phyloP scores from a whole-genome alignment of 2,329 filamentous ascomycete genomes.

The Pestalotiopsis sp. region DNA sequence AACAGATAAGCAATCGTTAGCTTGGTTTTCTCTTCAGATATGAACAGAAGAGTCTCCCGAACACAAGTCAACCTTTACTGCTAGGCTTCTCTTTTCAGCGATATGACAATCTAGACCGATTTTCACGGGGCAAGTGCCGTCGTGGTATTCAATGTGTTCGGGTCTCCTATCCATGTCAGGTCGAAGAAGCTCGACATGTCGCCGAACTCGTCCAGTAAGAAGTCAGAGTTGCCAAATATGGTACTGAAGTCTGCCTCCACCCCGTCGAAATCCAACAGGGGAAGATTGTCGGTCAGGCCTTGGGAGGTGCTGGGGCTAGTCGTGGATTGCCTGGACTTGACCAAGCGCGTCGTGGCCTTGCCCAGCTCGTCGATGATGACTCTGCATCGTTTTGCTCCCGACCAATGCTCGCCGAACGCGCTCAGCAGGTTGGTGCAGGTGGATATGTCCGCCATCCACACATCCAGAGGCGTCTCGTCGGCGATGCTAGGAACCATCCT shows the following conservation, averaged over 20 bases:
- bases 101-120: not conserved
- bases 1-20: not conserved
- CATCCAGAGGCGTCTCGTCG: conserved; percentile 36
- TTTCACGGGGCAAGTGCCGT: not conserved
- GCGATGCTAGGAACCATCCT: conserved; percentile 47
- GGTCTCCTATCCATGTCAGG: conserved; percentile 7
- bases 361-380: conserved; percentile 44
- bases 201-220: conserved; percentile 5
- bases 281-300: not conserved
- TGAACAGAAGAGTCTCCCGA: not conserved
- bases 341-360: not conserved
- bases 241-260: not conserved
- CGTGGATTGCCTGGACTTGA: not conserved
- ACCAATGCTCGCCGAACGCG: conserved; percentile 54
- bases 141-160: not conserved
- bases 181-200: conserved; percentile 10
- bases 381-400: conserved; percentile 48
- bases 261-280: not conserved
- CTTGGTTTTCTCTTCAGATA: not conserved
- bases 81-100: not conserved
- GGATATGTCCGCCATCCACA: conserved; percentile 43
- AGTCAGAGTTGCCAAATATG: conserved; percentile 1
- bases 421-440: conserved; percentile 49
- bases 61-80: not conserved
- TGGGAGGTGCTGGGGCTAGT: not conserved